Percentiles rank a stretch among this genome's conserved stretches.
Evolutionary conservation across 139 green algal genomes (phyloP).

Genomic region (Chlorella sp.): DNA sequence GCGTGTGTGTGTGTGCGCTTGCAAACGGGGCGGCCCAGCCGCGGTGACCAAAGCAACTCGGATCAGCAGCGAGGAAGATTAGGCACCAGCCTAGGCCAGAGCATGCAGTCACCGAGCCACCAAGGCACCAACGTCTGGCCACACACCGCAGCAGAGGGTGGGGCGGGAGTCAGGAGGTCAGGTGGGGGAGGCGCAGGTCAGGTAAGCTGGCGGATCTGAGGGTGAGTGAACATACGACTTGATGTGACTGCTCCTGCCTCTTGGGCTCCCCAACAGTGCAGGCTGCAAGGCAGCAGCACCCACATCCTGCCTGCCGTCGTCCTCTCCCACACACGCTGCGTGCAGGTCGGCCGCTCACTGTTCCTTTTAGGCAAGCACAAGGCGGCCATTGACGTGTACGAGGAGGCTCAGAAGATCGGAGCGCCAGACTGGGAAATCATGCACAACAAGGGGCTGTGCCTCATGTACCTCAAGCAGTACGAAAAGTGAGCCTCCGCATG

Average conservation of each 20-base stretch:
- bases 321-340: background rate
- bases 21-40: background rate
- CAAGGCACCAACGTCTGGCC: too few relatives aligned
- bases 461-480: slow-evolving; percentile 52
- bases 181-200: too few relatives aligned
- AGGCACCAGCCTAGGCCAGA: too few relatives aligned
- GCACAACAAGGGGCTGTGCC: slow-evolving; percentile 67
- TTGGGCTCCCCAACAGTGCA: background rate
- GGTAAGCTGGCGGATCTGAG: too few relatives aligned
- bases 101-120: too few relatives aligned
- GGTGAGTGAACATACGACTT: background rate
- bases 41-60: background rate
- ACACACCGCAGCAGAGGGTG: background rate
- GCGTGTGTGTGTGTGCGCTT: too few relatives aligned
- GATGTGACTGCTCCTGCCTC: background rate
- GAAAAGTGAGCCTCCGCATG: slow-evolving; percentile 12
- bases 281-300: too few relatives aligned
- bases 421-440: slow-evolving; percentile 71
- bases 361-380: slow-evolving; percentile 70
- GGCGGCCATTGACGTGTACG: slow-evolving; percentile 65
- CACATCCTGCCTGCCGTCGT: background rate
- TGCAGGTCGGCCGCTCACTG: slow-evolving; percentile 62
- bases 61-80: too few relatives aligned
- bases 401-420: slow-evolving; percentile 59
- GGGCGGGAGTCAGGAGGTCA: too few relatives aligned